Percentiles rank a stretch among this genome's conserved stretches.
These are phyloP conservation scores for Ustilago loliicola DNA, from an alignment of 1,284 basidiomycete genomes.

Conservation along the genomic window DNA sequence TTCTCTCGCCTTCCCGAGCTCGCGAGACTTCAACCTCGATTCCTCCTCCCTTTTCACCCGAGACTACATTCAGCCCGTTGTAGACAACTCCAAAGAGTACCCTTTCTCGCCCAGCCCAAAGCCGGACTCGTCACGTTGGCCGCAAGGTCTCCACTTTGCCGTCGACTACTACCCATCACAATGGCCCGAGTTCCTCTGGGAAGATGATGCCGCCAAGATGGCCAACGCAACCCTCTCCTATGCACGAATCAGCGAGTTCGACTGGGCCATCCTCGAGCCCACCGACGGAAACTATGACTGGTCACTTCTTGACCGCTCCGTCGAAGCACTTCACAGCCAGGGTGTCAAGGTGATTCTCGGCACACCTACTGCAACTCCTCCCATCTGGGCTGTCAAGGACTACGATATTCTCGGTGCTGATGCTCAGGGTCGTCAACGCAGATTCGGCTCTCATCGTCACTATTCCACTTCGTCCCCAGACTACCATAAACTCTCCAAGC, in stretches of 20 bases:
- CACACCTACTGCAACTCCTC: constrained; percentile 52
- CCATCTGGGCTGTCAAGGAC: constrained; percentile 52
- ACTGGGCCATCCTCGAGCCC: constrained; percentile 57
- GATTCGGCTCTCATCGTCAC: constrained; percentile 48
- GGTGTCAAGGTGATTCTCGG: constrained; percentile 58
- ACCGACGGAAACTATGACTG: constrained; percentile 51
- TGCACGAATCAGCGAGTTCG: constrained; percentile 56
- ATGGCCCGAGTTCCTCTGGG: constrained; percentile 49
- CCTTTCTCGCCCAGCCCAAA: constrained; percentile 14
- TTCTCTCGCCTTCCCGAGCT: constrained; percentile 24
- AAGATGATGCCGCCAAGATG: constrained; percentile 46
- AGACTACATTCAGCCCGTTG: constrained; percentile 88
- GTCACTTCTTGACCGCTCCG: constrained; percentile 39
- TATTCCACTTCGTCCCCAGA: constrained; percentile 48
- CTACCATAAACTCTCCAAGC: constrained; percentile 48
- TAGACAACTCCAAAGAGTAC: constrained; percentile 25
- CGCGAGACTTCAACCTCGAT: constrained; percentile 74
- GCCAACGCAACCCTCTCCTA: constrained; percentile 44
- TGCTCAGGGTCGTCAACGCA: constrained; percentile 33
- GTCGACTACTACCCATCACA: constrained; percentile 59
- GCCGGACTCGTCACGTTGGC: constrained; percentile 35
- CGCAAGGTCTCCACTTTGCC: constrained; percentile 45
- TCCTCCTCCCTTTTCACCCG: constrained; percentile 94
- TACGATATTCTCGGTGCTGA: constrained; percentile 55
- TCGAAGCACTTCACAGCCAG: constrained; percentile 37